Evolutionary conservation across 352 stramenopile genomes (phyloP).

Genomic region (Pythium brassicae): DNA sequence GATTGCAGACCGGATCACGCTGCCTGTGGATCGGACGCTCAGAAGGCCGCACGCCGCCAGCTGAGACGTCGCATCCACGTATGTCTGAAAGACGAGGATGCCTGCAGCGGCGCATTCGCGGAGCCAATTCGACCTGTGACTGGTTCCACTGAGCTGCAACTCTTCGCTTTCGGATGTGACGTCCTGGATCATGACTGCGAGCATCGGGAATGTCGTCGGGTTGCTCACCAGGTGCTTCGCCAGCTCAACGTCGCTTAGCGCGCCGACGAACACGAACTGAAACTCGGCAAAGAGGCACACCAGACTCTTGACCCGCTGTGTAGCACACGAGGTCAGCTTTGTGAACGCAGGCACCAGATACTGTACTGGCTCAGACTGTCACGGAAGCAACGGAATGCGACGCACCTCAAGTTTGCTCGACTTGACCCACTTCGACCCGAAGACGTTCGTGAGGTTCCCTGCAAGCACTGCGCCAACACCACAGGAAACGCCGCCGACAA

Average conservation of each 20-base stretch:
- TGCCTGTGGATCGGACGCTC: slow-evolving; percentile 5
- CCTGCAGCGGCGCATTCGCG: slow-evolving; percentile 6
- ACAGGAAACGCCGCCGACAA: no score
- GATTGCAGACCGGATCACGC: slow-evolving; percentile 10
- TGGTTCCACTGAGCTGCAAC: neutral
- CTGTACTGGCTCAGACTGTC: neutral
- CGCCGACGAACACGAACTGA: slow-evolving; percentile 19
- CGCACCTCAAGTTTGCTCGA: slow-evolving; percentile 10
- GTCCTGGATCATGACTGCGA: slow-evolving; percentile 20
- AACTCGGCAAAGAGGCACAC: slow-evolving; percentile 16
- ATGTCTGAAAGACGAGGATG: slow-evolving; percentile 13
- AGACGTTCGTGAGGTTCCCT: slow-evolving; percentile 11
- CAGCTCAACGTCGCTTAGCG: slow-evolving; percentile 13
- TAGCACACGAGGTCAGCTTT: no score
- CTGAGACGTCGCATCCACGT: slow-evolving; percentile 13
- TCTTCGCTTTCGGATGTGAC: slow-evolving; percentile 1
- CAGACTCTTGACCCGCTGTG: slow-evolving; percentile 13
- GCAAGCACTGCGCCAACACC: slow-evolving; percentile 8
- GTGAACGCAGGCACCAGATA: no score
- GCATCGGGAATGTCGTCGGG: slow-evolving; percentile 6
- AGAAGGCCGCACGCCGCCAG: slow-evolving; percentile 7
- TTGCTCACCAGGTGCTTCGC: slow-evolving; percentile 10
- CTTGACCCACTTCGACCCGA: slow-evolving; percentile 11
- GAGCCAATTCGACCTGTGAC: neutral
- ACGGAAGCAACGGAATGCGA: neutral